Evolutionary conservation across 1,284 basidiomycete genomes (phyloP), one percentile per base, ranked within the genome.

Genomic region (Vanrija humicola): DNA sequence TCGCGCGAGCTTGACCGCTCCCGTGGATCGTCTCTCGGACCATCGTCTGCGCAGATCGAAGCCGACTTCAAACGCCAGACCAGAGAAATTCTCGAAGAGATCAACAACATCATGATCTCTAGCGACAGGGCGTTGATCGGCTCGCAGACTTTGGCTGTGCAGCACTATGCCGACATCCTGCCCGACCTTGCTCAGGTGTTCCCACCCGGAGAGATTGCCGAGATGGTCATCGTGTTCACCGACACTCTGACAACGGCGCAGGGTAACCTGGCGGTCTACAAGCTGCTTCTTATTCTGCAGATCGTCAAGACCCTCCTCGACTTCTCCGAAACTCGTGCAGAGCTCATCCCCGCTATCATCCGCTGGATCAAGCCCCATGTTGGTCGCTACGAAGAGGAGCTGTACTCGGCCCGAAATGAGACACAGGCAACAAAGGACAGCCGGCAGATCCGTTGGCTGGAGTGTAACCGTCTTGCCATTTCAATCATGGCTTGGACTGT

Each of bases 321-420:
- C 64, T 85, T 88, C 60, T 78, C 86, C 4, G 82, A 88, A 54
- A 87, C 89, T 9, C 85, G 95, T 15, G 82, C 86, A 0, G 78
- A 89, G 15, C 81, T 98, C 19, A 86, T 96, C 6, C 94, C 96
- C 54, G 86, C 87, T 26, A 84, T 98, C 38, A 86, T 93, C 4
- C 83, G 87, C 21, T 97, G 93, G 92, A 87, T 98, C 64, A 95
- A 93, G 68, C 92, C 93, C 0, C 88, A 95, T 72, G 89, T 98
- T 62, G 94, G 94, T n/a, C 81, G 83, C 18, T 96, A 88, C 68
- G 91, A 96, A 61, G 67, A 61, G 44, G 61, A 62, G 21, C 56
- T 62, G 19, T 54, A 52, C 25, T 56, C 56, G 3, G 57, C 52
- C 0, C 54, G 65, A 8, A 56, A 54, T 29, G 64, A 59, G 44